A percentile compares a stretch with the other conserved stretches of the same genome.
Conservation (phyloP, 164 flowering plant genomes). For the Taxillus chinensis region DNA sequence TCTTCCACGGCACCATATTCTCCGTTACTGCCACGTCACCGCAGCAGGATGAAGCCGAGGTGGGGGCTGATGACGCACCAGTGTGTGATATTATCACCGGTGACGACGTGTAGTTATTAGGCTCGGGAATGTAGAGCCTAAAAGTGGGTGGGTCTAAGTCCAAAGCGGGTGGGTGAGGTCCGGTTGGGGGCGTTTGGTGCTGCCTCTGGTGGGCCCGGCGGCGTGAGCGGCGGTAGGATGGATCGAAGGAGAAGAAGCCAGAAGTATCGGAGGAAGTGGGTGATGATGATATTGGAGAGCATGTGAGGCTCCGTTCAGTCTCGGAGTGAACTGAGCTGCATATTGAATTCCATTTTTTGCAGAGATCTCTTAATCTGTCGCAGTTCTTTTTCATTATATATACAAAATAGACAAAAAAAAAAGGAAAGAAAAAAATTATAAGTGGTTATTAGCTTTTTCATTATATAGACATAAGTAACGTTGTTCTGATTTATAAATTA, state of each 20-base stretch:
- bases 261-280: constrained; percentile 13
- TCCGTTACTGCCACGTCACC: constrained; percentile 37
- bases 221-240: too few species aligned
- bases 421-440: not conserved
- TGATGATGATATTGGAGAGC: not conserved
- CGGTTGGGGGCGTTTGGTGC: too few species aligned
- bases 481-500: too few species aligned
- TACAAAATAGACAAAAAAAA: not conserved
- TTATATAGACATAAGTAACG: too few species aligned
- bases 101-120: constrained; percentile 7
- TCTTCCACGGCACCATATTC: constrained; percentile 67
- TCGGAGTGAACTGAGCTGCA: not conserved
- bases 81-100: too few species aligned
- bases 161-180: too few species aligned
- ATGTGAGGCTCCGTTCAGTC: not conserved
- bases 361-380: constrained; percentile 21
- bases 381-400: not conserved
- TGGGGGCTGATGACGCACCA: constrained; percentile 25
- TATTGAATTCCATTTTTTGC: constrained; percentile 23
- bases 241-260: constrained; percentile 12
- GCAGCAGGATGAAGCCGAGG: constrained; percentile 58
- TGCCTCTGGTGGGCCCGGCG: too few species aligned
- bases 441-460: too few species aligned
- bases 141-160: constrained; percentile 11
- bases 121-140: constrained; percentile 31